Evolutionary conservation across 78 protist genomes (phyloP).

Genomic region (Mantamonas sphyraenae): DNA sequence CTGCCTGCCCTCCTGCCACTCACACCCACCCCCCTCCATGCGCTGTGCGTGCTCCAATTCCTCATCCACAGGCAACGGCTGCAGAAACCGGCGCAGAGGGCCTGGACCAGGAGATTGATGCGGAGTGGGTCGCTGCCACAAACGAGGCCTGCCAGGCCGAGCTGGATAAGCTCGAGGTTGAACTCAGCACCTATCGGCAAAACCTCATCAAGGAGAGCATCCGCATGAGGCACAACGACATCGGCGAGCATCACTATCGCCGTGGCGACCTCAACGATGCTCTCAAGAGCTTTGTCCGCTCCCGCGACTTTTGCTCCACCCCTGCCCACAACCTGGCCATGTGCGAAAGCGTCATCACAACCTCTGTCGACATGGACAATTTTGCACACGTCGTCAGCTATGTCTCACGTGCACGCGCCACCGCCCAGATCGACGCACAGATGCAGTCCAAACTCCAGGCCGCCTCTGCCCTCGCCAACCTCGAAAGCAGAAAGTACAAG

Average conservation of each 20-base stretch:
- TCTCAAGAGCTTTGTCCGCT: slow-evolving; percentile 66
- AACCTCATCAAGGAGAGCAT: slow-evolving; percentile 62
- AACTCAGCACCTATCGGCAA: slow-evolving; percentile 38
- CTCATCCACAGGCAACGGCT: too few species aligned
- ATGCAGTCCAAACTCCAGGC: slow-evolving; percentile 35
- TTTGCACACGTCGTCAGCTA: slow-evolving; percentile 52
- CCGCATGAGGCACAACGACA: slow-evolving; percentile 65
- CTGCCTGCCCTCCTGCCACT: too few species aligned
- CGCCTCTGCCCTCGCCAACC: slow-evolving; percentile 44
- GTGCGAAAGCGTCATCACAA: slow-evolving; percentile 64
- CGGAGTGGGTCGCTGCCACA: neutral
- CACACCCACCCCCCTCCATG: too few species aligned
- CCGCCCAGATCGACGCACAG: slow-evolving; percentile 33
- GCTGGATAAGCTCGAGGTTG: slow-evolving; percentile 49
- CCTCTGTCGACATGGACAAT: slow-evolving; percentile 41
- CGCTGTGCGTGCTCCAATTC: neutral
- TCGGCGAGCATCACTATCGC: slow-evolving; percentile 56
- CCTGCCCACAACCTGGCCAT: slow-evolving; percentile 49
- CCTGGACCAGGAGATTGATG: neutral
- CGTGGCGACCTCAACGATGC: slow-evolving; percentile 66
- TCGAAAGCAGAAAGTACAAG: slow-evolving; percentile 38
- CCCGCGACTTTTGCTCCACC: slow-evolving; percentile 77
- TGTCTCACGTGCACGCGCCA: slow-evolving; percentile 51
- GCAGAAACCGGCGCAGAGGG: neutral
- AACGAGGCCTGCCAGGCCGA: too few species aligned